These are phyloP conservation scores for Cordyceps cateniannulata DNA, from an alignment of 2,329 filamentous ascomycete genomes.

Conservation along the genomic window DNA sequence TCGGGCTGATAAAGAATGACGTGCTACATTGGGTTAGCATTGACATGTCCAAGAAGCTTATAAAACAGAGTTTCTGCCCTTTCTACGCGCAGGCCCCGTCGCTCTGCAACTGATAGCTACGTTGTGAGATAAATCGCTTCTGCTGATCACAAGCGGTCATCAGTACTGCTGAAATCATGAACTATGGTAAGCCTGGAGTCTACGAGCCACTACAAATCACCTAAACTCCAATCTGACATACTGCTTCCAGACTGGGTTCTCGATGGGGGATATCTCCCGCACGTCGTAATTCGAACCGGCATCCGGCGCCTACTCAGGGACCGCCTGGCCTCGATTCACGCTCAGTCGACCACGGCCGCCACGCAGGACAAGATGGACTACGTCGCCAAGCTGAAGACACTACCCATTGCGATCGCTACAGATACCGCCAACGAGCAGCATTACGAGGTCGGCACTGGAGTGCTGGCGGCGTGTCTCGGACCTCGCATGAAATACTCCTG, in stretches of 20 bases:
- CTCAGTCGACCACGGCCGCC: slow-evolving; percentile 44
- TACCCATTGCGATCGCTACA: slow-evolving; percentile 64
- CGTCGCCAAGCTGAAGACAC: slow-evolving; percentile 49
- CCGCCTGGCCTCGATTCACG: slow-evolving; percentile 49
- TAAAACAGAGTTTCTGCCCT: neutral
- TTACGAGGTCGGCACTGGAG: slow-evolving; percentile 64
- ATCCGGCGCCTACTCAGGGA: slow-evolving; percentile 61
- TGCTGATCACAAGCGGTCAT: neutral
- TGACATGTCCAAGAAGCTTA: neutral
- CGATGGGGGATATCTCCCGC: slow-evolving; percentile 59
- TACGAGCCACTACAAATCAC: too few relatives aligned
- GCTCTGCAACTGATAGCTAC: too few relatives aligned
- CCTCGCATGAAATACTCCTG: slow-evolving; percentile 68
- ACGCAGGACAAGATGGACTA: slow-evolving; percentile 58
- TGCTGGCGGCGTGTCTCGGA: slow-evolving; percentile 55
- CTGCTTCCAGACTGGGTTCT: slow-evolving; percentile 45
- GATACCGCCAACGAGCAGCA: slow-evolving; percentile 61
- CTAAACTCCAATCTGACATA: neutral
- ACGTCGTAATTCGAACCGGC: slow-evolving; percentile 54
- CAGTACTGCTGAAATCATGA: neutral
- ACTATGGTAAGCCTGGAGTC: neutral
- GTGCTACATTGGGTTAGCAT: slow-evolving; percentile 4
- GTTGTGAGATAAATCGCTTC: neutral
- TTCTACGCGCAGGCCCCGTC: too few relatives aligned
- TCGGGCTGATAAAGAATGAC: neutral